Evolutionary conservation across 176 grass and related monocot species (phyloP).

Genomic region (Triticum monococcum): DNA sequence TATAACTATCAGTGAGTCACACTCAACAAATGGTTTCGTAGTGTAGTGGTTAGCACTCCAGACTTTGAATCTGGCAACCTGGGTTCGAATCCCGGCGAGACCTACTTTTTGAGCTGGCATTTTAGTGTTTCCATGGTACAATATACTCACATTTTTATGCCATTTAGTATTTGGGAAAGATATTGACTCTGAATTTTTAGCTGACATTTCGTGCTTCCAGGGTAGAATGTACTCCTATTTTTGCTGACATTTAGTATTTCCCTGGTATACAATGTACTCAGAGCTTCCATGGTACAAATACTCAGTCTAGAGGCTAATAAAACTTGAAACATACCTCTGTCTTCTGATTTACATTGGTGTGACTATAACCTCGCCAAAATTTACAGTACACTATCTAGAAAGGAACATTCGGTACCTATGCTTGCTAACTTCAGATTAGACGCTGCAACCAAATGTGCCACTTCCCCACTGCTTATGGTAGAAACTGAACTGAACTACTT

Average conservation of each 20-base stretch:
- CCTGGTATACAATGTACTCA: conserved; percentile 1
- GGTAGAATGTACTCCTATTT: no score
- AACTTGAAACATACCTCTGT: conserved; percentile 30
- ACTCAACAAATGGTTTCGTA: conserved; percentile 24
- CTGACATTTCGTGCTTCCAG: no score
- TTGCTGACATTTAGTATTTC: no score
- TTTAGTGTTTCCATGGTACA: background rate
- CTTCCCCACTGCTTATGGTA: background rate
- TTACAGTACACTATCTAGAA: conserved; percentile 17
- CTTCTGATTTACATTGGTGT: conserved; percentile 1
- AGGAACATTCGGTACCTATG: conserved; percentile 32
- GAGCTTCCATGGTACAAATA: background rate
- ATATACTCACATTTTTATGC: background rate
- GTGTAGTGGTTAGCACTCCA: conserved; percentile 99
- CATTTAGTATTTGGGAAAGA: no score
- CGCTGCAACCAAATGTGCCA: background rate
- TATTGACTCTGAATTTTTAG: background rate
- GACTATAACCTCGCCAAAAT: background rate
- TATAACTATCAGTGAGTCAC: background rate
- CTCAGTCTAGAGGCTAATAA: background rate
- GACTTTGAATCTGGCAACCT: conserved; percentile 99
- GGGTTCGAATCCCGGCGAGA: conserved; percentile 94
- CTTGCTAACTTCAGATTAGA: background rate
- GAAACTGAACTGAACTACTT: background rate
- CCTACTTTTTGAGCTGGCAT: background rate